These are phyloP conservation scores for Pseudopyrenochaeta lycopersici DNA, from an alignment of 2,329 filamentous ascomycete genomes.

Conservation along the genomic window DNA sequence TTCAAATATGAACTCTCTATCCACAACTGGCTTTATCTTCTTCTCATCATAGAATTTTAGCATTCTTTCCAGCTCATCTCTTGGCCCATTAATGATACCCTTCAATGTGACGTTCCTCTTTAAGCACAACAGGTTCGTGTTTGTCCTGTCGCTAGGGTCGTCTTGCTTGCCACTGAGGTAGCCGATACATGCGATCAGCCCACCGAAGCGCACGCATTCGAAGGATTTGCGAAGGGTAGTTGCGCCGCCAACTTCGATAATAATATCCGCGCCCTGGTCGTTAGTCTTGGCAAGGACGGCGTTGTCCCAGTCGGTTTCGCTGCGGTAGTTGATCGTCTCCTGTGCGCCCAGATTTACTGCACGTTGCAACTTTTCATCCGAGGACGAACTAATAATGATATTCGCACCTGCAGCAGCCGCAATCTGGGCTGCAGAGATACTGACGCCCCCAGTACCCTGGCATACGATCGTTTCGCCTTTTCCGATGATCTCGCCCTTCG, in stretches of 20 bases:
- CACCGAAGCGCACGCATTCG: constrained; percentile 54
- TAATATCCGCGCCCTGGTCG: constrained; percentile 56
- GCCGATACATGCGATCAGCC: constrained; percentile 52
- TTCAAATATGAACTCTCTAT: constrained; percentile 51
- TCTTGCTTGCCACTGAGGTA: constrained; percentile 65
- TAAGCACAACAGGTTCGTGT: constrained; percentile 67
- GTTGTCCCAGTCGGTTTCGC: constrained; percentile 66
- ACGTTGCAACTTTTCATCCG: constrained; percentile 62
- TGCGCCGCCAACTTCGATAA: constrained; percentile 62
- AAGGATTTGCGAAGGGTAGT: constrained; percentile 58
- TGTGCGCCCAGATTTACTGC: constrained; percentile 66
- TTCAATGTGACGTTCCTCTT: constrained; percentile 63
- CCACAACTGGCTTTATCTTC: constrained; percentile 53
- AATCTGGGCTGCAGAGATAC: constrained; percentile 52
- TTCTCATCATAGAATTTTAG: constrained; percentile 53
- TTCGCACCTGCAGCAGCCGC: constrained; percentile 53
- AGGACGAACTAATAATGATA: constrained; percentile 68
- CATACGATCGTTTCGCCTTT: constrained; percentile 48
- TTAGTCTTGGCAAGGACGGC: constrained; percentile 61
- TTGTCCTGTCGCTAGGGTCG: constrained; percentile 61
- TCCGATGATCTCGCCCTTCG: constrained; percentile 61
- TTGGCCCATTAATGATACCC: constrained; percentile 70
- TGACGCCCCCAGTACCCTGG: constrained; percentile 57
- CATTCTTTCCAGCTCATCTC: constrained; percentile 60
- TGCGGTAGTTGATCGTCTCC: constrained; percentile 69